phyloP scores from a whole-genome alignment of 2,329 filamentous ascomycete genomes.

The Cordyceps cicadae region DNA sequence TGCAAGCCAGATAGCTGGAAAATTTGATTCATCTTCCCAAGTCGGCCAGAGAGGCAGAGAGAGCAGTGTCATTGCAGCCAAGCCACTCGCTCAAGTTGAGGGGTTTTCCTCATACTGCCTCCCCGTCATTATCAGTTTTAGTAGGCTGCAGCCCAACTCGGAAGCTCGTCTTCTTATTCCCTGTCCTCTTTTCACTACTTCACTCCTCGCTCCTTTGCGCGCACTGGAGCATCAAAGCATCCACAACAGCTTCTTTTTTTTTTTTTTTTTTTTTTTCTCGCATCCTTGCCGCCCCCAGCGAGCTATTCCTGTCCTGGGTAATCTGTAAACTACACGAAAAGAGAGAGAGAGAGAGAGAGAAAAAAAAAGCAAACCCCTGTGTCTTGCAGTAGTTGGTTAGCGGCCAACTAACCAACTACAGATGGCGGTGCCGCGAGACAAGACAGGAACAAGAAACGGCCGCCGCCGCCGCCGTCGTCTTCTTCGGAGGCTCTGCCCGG shows the following conservation, averaged over 20 bases:
- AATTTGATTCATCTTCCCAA: background rate
- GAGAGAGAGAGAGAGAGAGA: too few species aligned
- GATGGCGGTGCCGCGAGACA: background rate
- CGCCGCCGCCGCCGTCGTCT: background rate
- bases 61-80: background rate
- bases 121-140: too few species aligned
- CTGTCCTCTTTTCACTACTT: too few species aligned
- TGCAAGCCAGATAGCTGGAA: background rate
- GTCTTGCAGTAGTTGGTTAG: background rate
- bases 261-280: too few species aligned
- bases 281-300: background rate
- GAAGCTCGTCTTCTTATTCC: too few species aligned
- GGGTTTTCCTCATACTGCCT: background rate
- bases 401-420: too few species aligned
- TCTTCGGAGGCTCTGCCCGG: background rate
- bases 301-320: slow-evolving; percentile 7
- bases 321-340: too few species aligned
- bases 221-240: background rate
- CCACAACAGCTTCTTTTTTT: background rate
- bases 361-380: too few species aligned
- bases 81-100: background rate
- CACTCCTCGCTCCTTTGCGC: too few species aligned
- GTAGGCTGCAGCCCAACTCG: too few species aligned
- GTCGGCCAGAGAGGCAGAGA: background rate
- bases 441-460: background rate